Evolutionary conservation across 345 rosid species (phyloP).

Genomic region (Boechera retrofracta): DNA sequence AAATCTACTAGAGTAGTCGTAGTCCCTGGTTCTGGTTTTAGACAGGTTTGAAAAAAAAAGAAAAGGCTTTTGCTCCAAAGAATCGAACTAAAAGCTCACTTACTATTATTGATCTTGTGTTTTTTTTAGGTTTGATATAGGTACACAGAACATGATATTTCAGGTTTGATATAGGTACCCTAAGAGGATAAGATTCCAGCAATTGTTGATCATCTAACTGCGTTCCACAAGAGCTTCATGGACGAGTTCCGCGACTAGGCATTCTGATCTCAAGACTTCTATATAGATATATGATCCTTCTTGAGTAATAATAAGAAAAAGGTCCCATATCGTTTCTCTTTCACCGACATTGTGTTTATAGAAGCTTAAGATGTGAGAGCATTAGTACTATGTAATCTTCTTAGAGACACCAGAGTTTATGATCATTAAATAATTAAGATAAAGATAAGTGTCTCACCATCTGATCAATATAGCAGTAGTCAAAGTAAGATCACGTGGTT

Average conservation of each 20-base stretch:
- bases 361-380: constrained; percentile 30
- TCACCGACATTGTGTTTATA: constrained; percentile 18
- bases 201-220: constrained; percentile 66
- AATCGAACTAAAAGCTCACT: constrained; percentile 11
- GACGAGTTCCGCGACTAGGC: constrained; percentile 65
- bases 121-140: constrained; percentile 45
- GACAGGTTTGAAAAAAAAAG: constrained; percentile 58
- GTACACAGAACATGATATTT: constrained; percentile 98
- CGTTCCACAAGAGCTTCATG: constrained; percentile 87
- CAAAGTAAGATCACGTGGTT: too few species aligned
- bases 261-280: not conserved
- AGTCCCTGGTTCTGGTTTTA: constrained; percentile 98
- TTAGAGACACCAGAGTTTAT: too few species aligned
- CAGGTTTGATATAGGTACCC: constrained; percentile 69
- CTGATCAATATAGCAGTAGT: too few species aligned
- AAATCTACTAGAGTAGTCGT: constrained; percentile 73
- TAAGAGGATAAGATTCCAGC: constrained; percentile 97
- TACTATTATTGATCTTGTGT: not conserved
- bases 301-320: constrained; percentile 34
- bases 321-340: not conserved
- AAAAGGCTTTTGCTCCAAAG: not conserved
- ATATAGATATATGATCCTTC: constrained; percentile 23
- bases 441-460: too few species aligned
- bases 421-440: too few species aligned
- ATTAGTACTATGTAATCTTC: not conserved